Evolutionary conservation across 2,329 filamentous ascomycete species (phyloP).

Genomic region (Exophiala lecanii-corni): DNA sequence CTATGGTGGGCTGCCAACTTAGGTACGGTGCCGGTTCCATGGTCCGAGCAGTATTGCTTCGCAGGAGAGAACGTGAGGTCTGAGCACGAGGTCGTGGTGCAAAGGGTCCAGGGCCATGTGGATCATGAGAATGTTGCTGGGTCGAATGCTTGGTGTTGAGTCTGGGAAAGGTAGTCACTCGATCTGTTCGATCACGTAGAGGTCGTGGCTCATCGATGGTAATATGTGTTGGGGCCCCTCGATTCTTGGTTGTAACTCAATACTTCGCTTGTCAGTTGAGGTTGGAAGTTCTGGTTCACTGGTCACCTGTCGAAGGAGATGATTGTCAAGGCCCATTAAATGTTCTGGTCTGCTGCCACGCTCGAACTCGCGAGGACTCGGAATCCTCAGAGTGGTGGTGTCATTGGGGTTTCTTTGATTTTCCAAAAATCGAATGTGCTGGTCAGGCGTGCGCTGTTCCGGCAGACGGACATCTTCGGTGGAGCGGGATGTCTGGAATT

Average conservation of each 20-base stretch:
- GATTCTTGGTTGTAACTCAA: slow-evolving; percentile 2
- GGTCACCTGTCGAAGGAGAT: slow-evolving; percentile 26
- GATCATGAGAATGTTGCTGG: slow-evolving; percentile 12
- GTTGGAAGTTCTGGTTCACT: slow-evolving; percentile 20
- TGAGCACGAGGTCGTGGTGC: slow-evolving; percentile 48
- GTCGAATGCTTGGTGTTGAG: slow-evolving; percentile 19
- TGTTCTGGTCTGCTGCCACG: slow-evolving; percentile 67
- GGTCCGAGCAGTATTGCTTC: slow-evolving; percentile 40
- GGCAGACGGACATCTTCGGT: slow-evolving; percentile 51
- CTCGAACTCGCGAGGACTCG: slow-evolving; percentile 86
- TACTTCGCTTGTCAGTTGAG: slow-evolving; percentile 22
- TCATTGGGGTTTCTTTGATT: slow-evolving; percentile 71
- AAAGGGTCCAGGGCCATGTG: slow-evolving; percentile 11
- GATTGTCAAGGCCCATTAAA: slow-evolving; percentile 45
- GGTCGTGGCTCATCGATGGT: slow-evolving; percentile 46
- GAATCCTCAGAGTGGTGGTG: slow-evolving; percentile 75
- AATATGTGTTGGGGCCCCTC: slow-evolving; percentile 33
- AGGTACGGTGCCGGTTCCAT: slow-evolving; percentile 74
- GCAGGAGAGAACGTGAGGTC: slow-evolving; percentile 42
- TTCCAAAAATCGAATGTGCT: slow-evolving; percentile 84
- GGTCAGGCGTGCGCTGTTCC: slow-evolving; percentile 56
- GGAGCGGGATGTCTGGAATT: slow-evolving; percentile 9
- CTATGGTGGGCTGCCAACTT: slow-evolving; percentile 88
- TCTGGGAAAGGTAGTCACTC: slow-evolving; percentile 18
- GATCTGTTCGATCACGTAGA: slow-evolving; percentile 33